These are phyloP conservation scores for Stemphylium lycopersici DNA, from an alignment of 2,329 filamentous ascomycete genomes.

Conservation along the genomic window DNA sequence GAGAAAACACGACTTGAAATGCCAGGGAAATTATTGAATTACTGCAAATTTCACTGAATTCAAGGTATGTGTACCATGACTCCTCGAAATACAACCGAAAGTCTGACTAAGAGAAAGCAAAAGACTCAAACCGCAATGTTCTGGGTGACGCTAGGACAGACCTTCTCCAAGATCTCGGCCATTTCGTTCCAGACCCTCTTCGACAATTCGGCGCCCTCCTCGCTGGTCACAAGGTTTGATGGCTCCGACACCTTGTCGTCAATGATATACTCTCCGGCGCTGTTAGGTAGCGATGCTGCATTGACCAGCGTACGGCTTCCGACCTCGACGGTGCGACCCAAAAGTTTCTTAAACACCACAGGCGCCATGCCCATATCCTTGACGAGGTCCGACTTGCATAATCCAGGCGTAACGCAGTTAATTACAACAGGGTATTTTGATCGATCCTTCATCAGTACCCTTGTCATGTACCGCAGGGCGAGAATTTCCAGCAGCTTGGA, in stretches of 20 bases:
- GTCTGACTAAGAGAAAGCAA: neutral
- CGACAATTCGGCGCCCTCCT: slow-evolving; percentile 40
- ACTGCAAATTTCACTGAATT: neutral
- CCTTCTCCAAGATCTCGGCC: slow-evolving; percentile 41
- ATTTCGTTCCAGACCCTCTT: slow-evolving; percentile 47
- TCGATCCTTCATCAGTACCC: slow-evolving; percentile 5
- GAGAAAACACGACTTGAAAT: neutral
- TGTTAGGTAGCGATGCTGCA: slow-evolving; percentile 34
- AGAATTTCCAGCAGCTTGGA: slow-evolving; percentile 37
- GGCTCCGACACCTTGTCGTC: slow-evolving; percentile 33
- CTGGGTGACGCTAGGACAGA: slow-evolving; percentile 28
- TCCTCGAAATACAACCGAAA: neutral
- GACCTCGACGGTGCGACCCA: slow-evolving; percentile 46
- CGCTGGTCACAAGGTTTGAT: slow-evolving; percentile 39
- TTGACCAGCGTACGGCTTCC: slow-evolving; percentile 48
- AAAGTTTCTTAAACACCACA: slow-evolving; percentile 13
- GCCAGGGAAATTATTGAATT: too few species aligned
- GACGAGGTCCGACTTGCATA: slow-evolving; percentile 24
- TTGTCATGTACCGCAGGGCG: slow-evolving; percentile 22
- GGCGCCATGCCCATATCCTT: slow-evolving; percentile 14
- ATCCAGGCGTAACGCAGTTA: slow-evolving; percentile 34
- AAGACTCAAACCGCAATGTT: neutral
- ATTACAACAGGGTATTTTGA: slow-evolving; percentile 26
- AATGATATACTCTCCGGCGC: slow-evolving; percentile 46
- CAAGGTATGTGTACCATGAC: neutral